These are phyloP conservation scores for Dactylellina cionopaga DNA, from an alignment of 2,329 filamentous ascomycete genomes.

Conservation along the genomic window DNA sequence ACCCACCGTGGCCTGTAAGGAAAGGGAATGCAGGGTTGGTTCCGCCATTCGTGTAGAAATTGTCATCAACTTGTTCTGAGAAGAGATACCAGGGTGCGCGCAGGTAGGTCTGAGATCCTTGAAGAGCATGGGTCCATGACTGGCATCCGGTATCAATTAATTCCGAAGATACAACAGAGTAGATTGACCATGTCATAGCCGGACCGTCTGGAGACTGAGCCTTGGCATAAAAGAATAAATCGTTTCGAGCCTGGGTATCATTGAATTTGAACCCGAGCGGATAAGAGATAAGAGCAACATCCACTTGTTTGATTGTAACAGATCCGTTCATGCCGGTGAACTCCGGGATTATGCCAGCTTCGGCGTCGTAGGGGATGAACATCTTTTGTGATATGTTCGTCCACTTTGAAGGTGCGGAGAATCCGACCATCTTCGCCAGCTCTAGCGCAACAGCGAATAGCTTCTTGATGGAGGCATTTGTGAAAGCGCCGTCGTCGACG, in stretches of 20 bases:
- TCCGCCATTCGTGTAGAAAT: constrained; percentile 70
- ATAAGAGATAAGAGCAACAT: constrained; percentile 74
- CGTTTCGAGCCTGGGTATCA: constrained; percentile 66
- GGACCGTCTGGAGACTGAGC: constrained; percentile 75
- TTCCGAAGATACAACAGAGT: constrained; percentile 73
- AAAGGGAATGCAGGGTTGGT: constrained; percentile 77
- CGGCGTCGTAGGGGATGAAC: constrained; percentile 65
- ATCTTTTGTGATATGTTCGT: constrained; percentile 68
- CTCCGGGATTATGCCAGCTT: constrained; percentile 71
- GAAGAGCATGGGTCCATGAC: constrained; percentile 73
- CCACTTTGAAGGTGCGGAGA: constrained; percentile 69
- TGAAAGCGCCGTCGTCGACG: constrained; percentile 75
- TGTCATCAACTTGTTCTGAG: constrained; percentile 74
- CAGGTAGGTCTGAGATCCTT: constrained; percentile 72
- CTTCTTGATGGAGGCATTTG: constrained; percentile 63
- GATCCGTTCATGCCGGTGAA: constrained; percentile 74
- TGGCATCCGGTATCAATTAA: constrained; percentile 74
- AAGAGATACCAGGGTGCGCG: constrained; percentile 76
- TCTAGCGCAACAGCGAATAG: constrained; percentile 67
- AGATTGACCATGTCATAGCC: constrained; percentile 78
- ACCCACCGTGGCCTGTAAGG: constrained; percentile 75
- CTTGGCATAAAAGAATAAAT: constrained; percentile 75
- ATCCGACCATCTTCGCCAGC: constrained; percentile 68
- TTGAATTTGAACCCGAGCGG: constrained; percentile 71
- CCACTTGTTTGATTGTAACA: constrained; percentile 75